Conservation (phyloP, 2,329 filamentous ascomycete genomes). For the Aureobasidium zeae region DNA sequence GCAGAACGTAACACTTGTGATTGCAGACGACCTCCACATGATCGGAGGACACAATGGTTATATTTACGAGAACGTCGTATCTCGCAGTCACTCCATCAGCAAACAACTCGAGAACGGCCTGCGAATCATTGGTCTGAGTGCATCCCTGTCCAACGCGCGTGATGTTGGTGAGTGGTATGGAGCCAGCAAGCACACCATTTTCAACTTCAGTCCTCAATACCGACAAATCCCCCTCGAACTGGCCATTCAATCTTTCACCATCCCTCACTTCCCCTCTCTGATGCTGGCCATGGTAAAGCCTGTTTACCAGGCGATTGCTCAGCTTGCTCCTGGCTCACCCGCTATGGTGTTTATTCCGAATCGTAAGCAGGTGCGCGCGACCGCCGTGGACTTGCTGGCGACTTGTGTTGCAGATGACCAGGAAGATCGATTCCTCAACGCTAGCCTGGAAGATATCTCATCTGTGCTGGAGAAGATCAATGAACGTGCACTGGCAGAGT, state of each 20-base stretch:
- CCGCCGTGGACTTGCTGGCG: conserved; percentile 77
- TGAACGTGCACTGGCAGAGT: conserved; percentile 78
- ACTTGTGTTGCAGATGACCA: conserved; percentile 81
- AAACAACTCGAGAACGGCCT: conserved; percentile 76
- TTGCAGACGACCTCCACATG: conserved; percentile 92
- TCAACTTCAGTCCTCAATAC: conserved; percentile 93
- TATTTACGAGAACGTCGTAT: conserved; percentile 93
- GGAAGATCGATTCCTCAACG: conserved; percentile 87
- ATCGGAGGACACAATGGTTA: conserved; percentile 79
- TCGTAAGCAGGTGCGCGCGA: conserved; percentile 83
- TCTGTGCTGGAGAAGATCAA: conserved; percentile 76
- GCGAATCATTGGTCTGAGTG: conserved; percentile 81
- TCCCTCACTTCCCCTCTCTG: conserved; percentile 92
- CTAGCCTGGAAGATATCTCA: conserved; percentile 69
- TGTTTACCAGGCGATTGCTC: conserved; percentile 77
- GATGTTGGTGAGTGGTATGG: conserved; percentile 98
- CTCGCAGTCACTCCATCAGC: conserved; percentile 92
- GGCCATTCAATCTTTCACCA: conserved; percentile 89
- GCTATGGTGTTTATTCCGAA: conserved; percentile 86
- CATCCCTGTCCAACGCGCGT: conserved; percentile 83
- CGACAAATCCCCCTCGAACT: conserved; percentile 84
- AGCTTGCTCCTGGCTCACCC: conserved; percentile 75
- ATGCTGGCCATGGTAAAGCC: conserved; percentile 99
- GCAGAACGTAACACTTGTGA: conserved; percentile 79
- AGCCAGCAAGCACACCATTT: conserved; percentile 94